These are phyloP conservation scores for Leptodontidium sp. DNA, from an alignment of 2,329 filamentous ascomycete genomes.

Conservation along the genomic window DNA sequence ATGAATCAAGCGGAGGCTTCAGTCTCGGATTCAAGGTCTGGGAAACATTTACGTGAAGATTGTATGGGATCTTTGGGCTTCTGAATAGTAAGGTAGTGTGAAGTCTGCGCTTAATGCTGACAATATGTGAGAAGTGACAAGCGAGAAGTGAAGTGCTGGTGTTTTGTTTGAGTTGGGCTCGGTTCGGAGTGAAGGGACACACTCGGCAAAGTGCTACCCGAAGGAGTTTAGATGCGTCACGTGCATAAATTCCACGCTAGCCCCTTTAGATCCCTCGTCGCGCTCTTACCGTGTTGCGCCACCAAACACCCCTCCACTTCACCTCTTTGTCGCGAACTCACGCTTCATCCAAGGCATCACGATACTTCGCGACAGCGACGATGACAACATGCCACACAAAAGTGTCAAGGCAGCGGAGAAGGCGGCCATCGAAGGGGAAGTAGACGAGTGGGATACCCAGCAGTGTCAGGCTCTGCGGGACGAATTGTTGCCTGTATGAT, in stretches of 20 bases:
- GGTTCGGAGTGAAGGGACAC: too few relatives aligned
- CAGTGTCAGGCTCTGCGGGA: slow-evolving; percentile 25
- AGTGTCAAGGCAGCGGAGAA: slow-evolving; percentile 26
- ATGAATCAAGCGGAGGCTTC: not conserved
- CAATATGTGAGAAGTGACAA: not conserved
- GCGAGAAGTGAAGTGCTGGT: not conserved
- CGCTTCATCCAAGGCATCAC: not conserved
- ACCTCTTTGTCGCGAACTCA: slow-evolving; percentile 25
- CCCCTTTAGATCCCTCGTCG: not conserved
- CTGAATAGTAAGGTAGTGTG: not conserved
- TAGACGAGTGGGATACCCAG: slow-evolving; percentile 31
- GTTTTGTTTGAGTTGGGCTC: too few relatives aligned
- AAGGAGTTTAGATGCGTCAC: not conserved
- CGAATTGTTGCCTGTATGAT: slow-evolving; percentile 32
- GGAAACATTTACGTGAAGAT: not conserved
- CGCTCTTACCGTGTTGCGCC: not conserved
- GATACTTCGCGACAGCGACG: not conserved
- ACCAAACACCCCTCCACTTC: not conserved
- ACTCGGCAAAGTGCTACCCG: not conserved
- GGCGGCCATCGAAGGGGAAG: slow-evolving; percentile 29
- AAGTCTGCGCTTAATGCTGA: not conserved
- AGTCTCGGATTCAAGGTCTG: too few relatives aligned
- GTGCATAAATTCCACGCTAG: not conserved
- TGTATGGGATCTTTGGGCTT: not conserved
- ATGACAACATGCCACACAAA: slow-evolving; percentile 14